Percentiles rank a stretch among this genome's conserved stretches.
Evolutionary conservation across 1,284 basidiomycete genomes (phyloP).

Genomic region (Ganoderma meredithae): DNA sequence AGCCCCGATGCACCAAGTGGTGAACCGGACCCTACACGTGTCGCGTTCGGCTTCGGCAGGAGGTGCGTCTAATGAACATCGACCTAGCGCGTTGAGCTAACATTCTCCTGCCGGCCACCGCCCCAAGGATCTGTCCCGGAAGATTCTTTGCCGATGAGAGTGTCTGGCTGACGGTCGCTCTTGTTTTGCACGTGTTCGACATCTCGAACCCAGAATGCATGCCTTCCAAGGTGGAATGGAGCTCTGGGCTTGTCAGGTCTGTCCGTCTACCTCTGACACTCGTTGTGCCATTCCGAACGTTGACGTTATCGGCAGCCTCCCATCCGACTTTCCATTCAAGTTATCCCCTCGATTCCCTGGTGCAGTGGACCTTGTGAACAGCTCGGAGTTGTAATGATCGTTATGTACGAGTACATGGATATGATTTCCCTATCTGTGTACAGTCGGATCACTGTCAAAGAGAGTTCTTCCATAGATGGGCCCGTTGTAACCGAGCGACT

Average conservation of each 20-base stretch:
- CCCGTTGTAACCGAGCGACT: too few relatives aligned
- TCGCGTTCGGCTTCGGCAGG: slow-evolving; percentile 22
- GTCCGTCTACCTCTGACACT: neutral
- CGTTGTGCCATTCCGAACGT: too few relatives aligned
- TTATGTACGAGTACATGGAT: too few relatives aligned
- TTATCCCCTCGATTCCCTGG: neutral
- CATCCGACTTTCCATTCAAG: neutral
- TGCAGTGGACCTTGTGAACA: neutral
- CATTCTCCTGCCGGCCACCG: neutral
- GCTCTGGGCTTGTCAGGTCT: slow-evolving; percentile 1
- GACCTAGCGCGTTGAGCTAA: neutral
- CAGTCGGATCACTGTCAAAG: too few relatives aligned
- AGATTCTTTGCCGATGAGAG: neutral
- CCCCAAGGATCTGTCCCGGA: neutral
- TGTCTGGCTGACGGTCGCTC: neutral
- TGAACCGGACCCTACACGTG: slow-evolving; percentile 20
- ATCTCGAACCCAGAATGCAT: neutral
- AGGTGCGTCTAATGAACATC: neutral
- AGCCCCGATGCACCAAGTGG: slow-evolving; percentile 8
- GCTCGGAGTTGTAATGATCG: too few relatives aligned
- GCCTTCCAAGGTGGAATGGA: neutral
- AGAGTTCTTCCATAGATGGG: too few relatives aligned
- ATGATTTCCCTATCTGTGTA: too few relatives aligned
- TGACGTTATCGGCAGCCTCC: neutral
- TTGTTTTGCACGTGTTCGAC: neutral